These are phyloP conservation scores for Amanita inopinata DNA, from an alignment of 768 basidiomycete genomes.

Conservation along the genomic window DNA sequence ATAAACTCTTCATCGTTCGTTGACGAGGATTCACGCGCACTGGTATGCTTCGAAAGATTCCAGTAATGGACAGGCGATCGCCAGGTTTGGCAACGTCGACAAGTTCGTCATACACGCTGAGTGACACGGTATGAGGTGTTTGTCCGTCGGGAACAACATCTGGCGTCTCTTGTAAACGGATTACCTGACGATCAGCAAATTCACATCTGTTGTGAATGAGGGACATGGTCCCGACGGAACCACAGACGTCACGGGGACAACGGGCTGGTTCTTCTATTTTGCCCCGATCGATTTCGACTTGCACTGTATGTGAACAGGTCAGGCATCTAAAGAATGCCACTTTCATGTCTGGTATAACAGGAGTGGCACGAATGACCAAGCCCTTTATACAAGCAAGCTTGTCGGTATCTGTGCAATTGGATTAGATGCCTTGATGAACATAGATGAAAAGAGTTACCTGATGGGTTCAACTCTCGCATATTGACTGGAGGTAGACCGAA, in stretches of 20 bases:
- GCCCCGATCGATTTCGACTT: conserved; percentile 96
- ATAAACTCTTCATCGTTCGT: conserved; percentile 85
- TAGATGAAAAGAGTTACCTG: conserved; percentile 40
- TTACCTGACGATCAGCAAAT: conserved; percentile 92
- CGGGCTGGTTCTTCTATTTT: conserved; percentile 88
- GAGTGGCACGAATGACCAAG: conserved; percentile 93
- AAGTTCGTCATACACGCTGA: conserved; percentile 97
- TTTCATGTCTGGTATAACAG: conserved; percentile 99
- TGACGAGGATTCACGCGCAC: conserved; percentile 93
- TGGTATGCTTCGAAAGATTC: conserved; percentile 91
- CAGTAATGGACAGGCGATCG: conserved; percentile 82
- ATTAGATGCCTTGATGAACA: conserved; percentile 1
- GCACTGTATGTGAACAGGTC: conserved; percentile 92
- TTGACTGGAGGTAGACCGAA: conserved; percentile 79
- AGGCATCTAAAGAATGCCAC: conserved; percentile 97
- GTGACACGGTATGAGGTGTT: conserved; percentile 93
- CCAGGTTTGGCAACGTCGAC: conserved; percentile 96
- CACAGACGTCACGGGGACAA: conserved; percentile 92
- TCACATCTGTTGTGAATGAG: conserved; percentile 96
- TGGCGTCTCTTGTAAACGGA: conserved; percentile 93
- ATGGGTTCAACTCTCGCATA: conserved; percentile 93
- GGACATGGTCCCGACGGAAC: conserved; percentile 80
- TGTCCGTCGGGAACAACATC: conserved; percentile 98
- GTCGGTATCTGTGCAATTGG: conserved; percentile 70
- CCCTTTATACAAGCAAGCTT: conserved; percentile 95